These are phyloP conservation scores for Annulohypoxylon moriforme DNA, from an alignment of 495 filamentous ascomycete genomes.

Conservation along the genomic window DNA sequence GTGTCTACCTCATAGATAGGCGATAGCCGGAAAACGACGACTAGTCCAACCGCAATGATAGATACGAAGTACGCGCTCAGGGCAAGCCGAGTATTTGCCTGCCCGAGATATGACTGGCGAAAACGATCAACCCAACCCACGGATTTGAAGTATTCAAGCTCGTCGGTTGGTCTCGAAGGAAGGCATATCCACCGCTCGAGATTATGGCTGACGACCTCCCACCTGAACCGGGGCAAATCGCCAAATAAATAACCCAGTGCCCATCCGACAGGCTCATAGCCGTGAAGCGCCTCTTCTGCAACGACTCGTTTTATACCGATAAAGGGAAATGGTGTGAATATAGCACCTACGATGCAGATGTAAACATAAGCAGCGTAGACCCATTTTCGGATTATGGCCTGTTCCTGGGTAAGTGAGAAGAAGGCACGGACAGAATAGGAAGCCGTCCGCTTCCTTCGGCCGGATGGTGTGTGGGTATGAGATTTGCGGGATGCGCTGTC, in stretches of 20 bases:
- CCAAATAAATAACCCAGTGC: constrained; percentile 90
- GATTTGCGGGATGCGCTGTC: constrained; percentile 43
- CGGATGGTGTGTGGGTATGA: constrained; percentile 68
- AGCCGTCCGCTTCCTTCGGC: constrained; percentile 73
- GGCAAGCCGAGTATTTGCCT: constrained; percentile 83
- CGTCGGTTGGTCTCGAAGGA: constrained; percentile 60
- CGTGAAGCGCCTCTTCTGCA: constrained; percentile 69
- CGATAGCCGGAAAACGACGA: constrained; percentile 77
- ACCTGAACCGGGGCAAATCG: constrained; percentile 74
- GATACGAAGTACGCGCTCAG: constrained; percentile 77
- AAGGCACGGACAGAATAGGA: constrained; percentile 76
- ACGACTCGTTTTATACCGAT: constrained; percentile 76
- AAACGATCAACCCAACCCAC: constrained; percentile 70
- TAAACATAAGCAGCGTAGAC: constrained; percentile 85
- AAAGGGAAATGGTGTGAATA: constrained; percentile 61
- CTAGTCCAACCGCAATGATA: constrained; percentile 76
- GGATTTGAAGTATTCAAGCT: constrained; percentile 44
- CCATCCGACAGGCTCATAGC: constrained; percentile 89
- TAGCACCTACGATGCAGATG: constrained; percentile 67
- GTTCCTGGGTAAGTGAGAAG: constrained; percentile 80
- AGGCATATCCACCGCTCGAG: constrained; percentile 82
- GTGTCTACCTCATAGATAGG: constrained; percentile 88
- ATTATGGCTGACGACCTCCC: constrained; percentile 71
- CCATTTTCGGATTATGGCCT: constrained; percentile 83
- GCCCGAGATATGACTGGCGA: constrained; percentile 69